Percentiles rank a stretch among this genome's conserved stretches.
Conservation (phyloP, 352 stramenopile species). For the Phytophthora hibernalis region DNA sequence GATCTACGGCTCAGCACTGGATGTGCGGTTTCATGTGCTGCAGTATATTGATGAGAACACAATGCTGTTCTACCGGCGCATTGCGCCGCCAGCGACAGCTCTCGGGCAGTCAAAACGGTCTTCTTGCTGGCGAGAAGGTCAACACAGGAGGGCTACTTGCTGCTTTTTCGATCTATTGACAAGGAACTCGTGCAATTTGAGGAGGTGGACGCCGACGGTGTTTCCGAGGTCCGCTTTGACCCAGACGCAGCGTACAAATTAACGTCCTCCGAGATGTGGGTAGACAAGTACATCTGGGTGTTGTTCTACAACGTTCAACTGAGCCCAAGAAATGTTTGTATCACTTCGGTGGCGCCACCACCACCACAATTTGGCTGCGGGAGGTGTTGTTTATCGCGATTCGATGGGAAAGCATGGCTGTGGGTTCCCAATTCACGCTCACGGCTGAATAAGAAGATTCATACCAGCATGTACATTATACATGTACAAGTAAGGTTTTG, state of each 20-base stretch:
- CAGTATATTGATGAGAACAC: conserved; percentile 63
- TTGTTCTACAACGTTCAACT: conserved; percentile 51
- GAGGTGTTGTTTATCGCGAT: conserved; percentile 76
- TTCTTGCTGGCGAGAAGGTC: conserved; percentile 66
- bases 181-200: conserved; percentile 56
- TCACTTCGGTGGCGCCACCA: conserved; percentile 67
- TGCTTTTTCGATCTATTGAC: conserved; percentile 70
- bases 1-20: conserved; percentile 55
- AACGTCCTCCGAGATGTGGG: conserved; percentile 48
- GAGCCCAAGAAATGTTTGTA: conserved; percentile 47
- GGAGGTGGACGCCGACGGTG: conserved; percentile 41
- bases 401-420: conserved; percentile 67
- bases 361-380: conserved; percentile 61
- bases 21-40: conserved; percentile 55
- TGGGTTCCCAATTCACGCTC: conserved; percentile 60
- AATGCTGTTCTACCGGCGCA: conserved; percentile 63
- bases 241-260: conserved; percentile 3
- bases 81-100: conserved; percentile 42
- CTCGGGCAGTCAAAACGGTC: conserved; percentile 58
- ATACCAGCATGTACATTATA: neutral
- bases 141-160: conserved; percentile 63
- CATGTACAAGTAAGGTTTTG: too few relatives aligned
- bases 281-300: conserved; percentile 74
- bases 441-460: conserved; percentile 25
- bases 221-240: conserved; percentile 15